phyloP scores from a whole-genome alignment of 306 rosid species.

The Phaseolus lunatus region DNA sequence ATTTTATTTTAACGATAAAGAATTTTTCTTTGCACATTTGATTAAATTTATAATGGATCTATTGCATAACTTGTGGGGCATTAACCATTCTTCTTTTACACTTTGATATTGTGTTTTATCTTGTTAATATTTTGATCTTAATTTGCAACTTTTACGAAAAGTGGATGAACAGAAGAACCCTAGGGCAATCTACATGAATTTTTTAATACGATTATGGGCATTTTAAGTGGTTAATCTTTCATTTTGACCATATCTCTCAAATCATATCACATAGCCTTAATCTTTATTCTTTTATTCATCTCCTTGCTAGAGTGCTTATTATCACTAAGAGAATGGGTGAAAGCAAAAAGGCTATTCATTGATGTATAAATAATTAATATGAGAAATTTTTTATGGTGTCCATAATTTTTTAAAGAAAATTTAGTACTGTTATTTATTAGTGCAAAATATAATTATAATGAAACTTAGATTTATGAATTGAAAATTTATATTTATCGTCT shows the following conservation, averaged over 20 bases:
- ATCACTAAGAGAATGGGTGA: slow-evolving; percentile 36
- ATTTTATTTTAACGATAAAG: too few relatives aligned
- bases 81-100: not conserved
- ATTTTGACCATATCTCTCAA: slow-evolving; percentile 30
- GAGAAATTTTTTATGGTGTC: not conserved
- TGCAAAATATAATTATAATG: not conserved
- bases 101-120: not conserved
- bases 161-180: slow-evolving; percentile 36
- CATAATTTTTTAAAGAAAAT: not conserved
- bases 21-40: not conserved
- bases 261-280: slow-evolving; percentile 36
- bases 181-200: slow-evolving; percentile 7
- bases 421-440: not conserved
- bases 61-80: not conserved
- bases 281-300: slow-evolving; percentile 41
- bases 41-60: not conserved
- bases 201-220: slow-evolving; percentile 35
- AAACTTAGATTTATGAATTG: not conserved
- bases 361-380: slow-evolving; percentile 18
- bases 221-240: slow-evolving; percentile 38
- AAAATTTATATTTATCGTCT: not conserved
- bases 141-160: slow-evolving; percentile 7
- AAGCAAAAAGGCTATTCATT: slow-evolving; percentile 36
- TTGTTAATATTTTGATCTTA: not conserved
- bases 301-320: slow-evolving; percentile 37